Evolutionary conservation across 192 early-diverging fungal genomes (phyloP), one percentile per base, ranked within the genome.

Genomic region (Oehlia diaphana): DNA sequence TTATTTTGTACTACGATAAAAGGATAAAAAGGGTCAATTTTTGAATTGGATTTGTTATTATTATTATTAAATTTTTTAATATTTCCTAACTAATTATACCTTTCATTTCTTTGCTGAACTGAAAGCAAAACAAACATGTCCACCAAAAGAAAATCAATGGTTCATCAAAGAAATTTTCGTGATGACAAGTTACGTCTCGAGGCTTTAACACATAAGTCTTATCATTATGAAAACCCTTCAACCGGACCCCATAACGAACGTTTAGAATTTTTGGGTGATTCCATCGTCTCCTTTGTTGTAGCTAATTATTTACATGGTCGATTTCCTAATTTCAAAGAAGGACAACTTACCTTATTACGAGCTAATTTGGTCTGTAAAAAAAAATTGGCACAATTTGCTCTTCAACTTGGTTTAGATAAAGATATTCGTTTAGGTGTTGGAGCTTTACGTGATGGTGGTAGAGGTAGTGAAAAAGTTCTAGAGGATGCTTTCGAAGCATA

Each of bases 401-500:
- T 69, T 53, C 67, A 79, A 62, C 66, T 79, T 26, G 68, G 61
- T 19, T 39, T 79, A n/a, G 67, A 79, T 35, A 63, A 6, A 9
- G 77, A 71, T 4, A 50, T 79, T 37, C 28, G 42, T 61, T 50
- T 79, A n/a, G 77, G 77, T 21, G 68, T 70, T 21, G 77, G 77
- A 28, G 77, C 77, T 14, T 62, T 79, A 66, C 44, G 77, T 1
- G 77, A 79, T n/a, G 66, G 77, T 37, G 77, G 77, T 23, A 65
- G 68, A 67, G 77, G 21, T 39, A 79, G 77, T 28, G 77, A 79
- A 70, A 79, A 79, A 42, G 77, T 79, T 16, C 62, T 79, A 13
- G 77, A 79, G 31, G 77, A 79, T 61, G 77, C 77, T 62, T 79
- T 79, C n/a, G 77, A 79, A 62, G 77, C 77, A 35, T 79, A 79